A percentile compares a stretch with the other conserved stretches of the same genome.
Evolutionary conservation across 768 basidiomycete species (phyloP).

Genomic region (Boletus insuetus): DNA sequence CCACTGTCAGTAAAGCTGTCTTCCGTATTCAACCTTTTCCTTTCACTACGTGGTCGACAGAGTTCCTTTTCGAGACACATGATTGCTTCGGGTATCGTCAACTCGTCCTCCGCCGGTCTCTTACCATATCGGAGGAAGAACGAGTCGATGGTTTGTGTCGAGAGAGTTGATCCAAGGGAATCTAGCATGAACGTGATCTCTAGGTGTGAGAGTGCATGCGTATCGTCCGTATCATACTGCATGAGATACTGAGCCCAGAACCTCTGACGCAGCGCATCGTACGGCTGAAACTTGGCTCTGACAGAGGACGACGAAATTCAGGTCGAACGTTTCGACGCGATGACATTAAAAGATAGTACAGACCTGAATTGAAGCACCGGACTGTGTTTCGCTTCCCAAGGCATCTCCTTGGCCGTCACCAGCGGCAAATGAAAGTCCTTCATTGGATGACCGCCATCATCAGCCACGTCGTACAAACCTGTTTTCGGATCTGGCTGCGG

Average conservation of each 20-base stretch:
- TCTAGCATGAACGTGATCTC: slow-evolving; percentile 96
- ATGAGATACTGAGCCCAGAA: slow-evolving; percentile 89
- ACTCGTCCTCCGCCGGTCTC: slow-evolving; percentile 59
- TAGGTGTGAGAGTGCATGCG: slow-evolving; percentile 65
- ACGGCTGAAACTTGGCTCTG: slow-evolving; percentile 94
- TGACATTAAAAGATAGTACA: slow-evolving; percentile 1
- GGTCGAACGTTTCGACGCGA: neutral
- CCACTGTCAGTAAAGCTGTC: slow-evolving; percentile 44
- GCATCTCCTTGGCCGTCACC: slow-evolving; percentile 53
- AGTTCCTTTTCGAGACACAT: slow-evolving; percentile 84
- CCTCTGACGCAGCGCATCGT: slow-evolving; percentile 82
- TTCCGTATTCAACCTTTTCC: slow-evolving; percentile 57
- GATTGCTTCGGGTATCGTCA: slow-evolving; percentile 79
- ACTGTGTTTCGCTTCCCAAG: slow-evolving; percentile 72
- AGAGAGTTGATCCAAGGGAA: slow-evolving; percentile 92
- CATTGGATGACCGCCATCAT: slow-evolving; percentile 49
- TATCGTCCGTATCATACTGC: slow-evolving; percentile 90
- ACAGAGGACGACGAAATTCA: slow-evolving; percentile 6
- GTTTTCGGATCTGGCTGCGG: slow-evolving; percentile 61
- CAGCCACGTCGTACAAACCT: slow-evolving; percentile 42
- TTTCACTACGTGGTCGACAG: slow-evolving; percentile 67
- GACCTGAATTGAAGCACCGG: slow-evolving; percentile 70
- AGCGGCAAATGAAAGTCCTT: slow-evolving; percentile 69
- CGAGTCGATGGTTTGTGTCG: slow-evolving; percentile 67
- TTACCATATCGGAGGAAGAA: slow-evolving; percentile 79